Evolutionary conservation across 345 rosid genomes (phyloP), one percentile per base, ranked within the genome.

Genomic region (Murraya paniculata): DNA sequence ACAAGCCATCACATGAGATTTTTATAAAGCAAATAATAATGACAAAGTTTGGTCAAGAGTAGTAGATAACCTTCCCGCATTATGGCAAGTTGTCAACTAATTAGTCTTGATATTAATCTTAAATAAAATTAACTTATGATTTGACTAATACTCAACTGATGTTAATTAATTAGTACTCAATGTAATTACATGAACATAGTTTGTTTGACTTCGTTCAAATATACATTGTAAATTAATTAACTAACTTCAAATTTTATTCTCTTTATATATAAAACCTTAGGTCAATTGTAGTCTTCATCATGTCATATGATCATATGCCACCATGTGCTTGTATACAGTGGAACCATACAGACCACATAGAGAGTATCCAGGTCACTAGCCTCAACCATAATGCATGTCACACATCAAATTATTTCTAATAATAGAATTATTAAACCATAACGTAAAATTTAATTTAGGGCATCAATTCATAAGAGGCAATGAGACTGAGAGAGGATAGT

Each of bases 31-130:
- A 6, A 64, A 25, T 30, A 64, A 64, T 69, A 13, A 55, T 2
- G 6, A 6, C 19, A 10, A 64, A 45, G 22, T 13, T n/a, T 14
- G 72, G 68, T 71, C 48, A 35, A 62, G 65, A 55, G 14, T 14
- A 57, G 73, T 14, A 45, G 68, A 39, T 36, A 64, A 60, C 27
- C 70, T 64, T 82, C 85, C 84, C 79, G 84, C 80, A 69, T 73
- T 58, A 38, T 81, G 71, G 81, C 65, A 55, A 48, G 22, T 70
- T 77, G 48, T 13, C 41, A 28, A 74, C 67, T 73, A 81, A 57
- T 68, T 27, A 13, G 13, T 24, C 50, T 71, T 18, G 24, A n/a
- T 79, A 72, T 18, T 53, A 75, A 35, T 38, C 31, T 68, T 48
- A 70, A 64, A 33, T 25, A 59, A 38, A 38, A 31, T 39, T 57